Evolutionary conservation across 352 stramenopile genomes (phyloP).

Genomic region (Blastocystis sp.): DNA sequence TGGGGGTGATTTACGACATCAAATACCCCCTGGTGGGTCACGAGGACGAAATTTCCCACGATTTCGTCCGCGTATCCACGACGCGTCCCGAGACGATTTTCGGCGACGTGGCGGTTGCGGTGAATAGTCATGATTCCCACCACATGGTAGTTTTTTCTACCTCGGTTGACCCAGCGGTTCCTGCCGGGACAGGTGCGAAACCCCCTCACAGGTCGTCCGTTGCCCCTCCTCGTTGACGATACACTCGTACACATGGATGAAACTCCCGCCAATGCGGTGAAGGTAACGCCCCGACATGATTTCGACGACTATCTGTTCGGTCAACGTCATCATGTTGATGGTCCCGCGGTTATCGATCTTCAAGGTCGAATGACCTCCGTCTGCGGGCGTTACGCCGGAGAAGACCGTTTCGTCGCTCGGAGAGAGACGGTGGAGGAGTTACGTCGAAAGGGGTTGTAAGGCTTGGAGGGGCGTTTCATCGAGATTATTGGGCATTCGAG

Average conservation of each 20-base stretch:
- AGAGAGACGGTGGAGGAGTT: slow-evolving; percentile 65
- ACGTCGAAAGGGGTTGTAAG: slow-evolving; percentile 21
- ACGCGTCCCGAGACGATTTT: slow-evolving; percentile 96
- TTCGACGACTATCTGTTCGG: slow-evolving; percentile 96
- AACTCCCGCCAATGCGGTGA: slow-evolving; percentile 84
- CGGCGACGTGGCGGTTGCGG: slow-evolving; percentile 88
- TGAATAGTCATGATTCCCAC: slow-evolving; percentile 83
- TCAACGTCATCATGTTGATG: slow-evolving; percentile 80
- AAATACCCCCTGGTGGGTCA: slow-evolving; percentile 71
- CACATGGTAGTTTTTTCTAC: slow-evolving; percentile 4
- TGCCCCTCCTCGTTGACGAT: slow-evolving; percentile 76
- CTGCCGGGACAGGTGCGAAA: not conserved
- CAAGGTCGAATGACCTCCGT: slow-evolving; percentile 64
- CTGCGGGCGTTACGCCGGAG: slow-evolving; percentile 64
- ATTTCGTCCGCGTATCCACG: slow-evolving; percentile 75
- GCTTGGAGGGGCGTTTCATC: not conserved
- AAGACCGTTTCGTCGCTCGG: slow-evolving; percentile 79
- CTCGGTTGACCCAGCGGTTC: not conserved
- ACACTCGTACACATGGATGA: slow-evolving; percentile 73
- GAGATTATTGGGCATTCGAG: not conserved
- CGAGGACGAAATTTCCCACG: slow-evolving; percentile 48
- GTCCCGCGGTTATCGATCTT: slow-evolving; percentile 78
- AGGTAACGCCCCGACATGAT: slow-evolving; percentile 97
- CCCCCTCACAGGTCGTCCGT: slow-evolving; percentile 61
- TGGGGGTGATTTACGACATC: slow-evolving; percentile 78